Evolutionary conservation across 31 red algal species (phyloP), one percentile per base, ranked within the genome.

Genomic region (Porphyra umbilicalis): DNA sequence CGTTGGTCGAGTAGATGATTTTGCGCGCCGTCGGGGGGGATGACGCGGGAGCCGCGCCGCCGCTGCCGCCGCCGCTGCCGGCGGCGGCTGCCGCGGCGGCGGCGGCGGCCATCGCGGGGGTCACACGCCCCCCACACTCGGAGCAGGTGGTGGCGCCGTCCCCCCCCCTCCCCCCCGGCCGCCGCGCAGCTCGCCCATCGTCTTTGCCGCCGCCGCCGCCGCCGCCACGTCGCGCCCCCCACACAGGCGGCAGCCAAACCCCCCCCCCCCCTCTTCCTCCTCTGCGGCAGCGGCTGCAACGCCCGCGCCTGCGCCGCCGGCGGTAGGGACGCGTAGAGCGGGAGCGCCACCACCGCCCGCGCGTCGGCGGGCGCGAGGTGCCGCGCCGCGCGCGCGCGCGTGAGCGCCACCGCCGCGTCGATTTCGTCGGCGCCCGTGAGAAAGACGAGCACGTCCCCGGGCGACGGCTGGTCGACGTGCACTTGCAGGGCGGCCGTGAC

Each of bases 351-450:
- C 8, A 95, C 38, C 9, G 34, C 39, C 77, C 79, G 68, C 34
- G 76, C 36, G 75, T 78, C 40, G 9, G 80, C 81, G 39, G 82
- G 81, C 30, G 14, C 57, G 16, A 77, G 68, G 44, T 33, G 76
- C 37, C 87, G 44, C 25, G 84, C 84, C 8, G 93, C 36, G n/a
- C 83, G 81, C 42, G 90, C 90, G 44, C 88, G 86, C 29, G 93
- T 32, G 33, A 94, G 79, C 35, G 42, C 39, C 31, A 88, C 77
- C 16, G 94, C 91, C 80, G 81, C 76, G 79, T 92, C 85, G 37
- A 99, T 99, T 29, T 99, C 97, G 35, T 99, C 97, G 37, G 96
- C 94, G 31, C 97, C 97, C 14, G 97, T 92, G 32, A 99, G 84
- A 75, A 99, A 99, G 9, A 96, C 79, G 13, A 99, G 89, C 30